These are phyloP conservation scores for Ophiostoma ips DNA, from an alignment of 2,329 filamentous ascomycete genomes.

Conservation along the genomic window DNA sequence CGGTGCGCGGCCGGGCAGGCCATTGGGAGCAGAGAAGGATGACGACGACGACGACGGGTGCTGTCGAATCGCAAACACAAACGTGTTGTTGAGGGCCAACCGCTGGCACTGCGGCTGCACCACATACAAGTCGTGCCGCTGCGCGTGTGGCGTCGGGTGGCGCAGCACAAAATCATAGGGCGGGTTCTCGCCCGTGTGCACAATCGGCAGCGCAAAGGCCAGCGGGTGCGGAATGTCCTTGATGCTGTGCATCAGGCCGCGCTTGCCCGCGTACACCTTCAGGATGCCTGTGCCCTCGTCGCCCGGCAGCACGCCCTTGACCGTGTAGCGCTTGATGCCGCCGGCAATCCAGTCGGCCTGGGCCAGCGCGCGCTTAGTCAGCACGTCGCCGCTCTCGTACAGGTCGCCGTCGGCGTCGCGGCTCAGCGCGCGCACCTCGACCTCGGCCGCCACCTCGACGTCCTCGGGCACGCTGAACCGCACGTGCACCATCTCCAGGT, in stretches of 20 bases:
- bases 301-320: constrained; percentile 83
- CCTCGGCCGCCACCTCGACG: constrained; percentile 82
- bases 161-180: constrained; percentile 85
- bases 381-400: constrained; percentile 79
- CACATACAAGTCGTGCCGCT: constrained; percentile 91
- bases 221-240: constrained; percentile 90
- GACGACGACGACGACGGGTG: constrained; percentile 51
- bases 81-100: constrained; percentile 89
- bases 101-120: constrained; percentile 86
- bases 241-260: constrained; percentile 93
- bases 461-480: constrained; percentile 79
- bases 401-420: constrained; percentile 79
- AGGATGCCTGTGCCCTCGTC: constrained; percentile 81
- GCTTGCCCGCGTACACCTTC: constrained; percentile 86
- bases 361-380: constrained; percentile 74
- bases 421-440: constrained; percentile 70
- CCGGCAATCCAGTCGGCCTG: constrained; percentile 74
- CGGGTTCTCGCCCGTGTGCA: constrained; percentile 84
- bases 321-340: constrained; percentile 77
- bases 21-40: constrained; percentile 26
- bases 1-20: constrained; percentile 26
- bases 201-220: constrained; percentile 76
- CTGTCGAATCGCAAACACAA: constrained; percentile 90
- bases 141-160: constrained; percentile 94
- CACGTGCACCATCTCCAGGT: constrained; percentile 84